Percentiles rank a stretch among this genome's conserved stretches.
phyloP scores from a whole-genome alignment of 257 asterid species.

The Schizonepeta tenuifolia region DNA sequence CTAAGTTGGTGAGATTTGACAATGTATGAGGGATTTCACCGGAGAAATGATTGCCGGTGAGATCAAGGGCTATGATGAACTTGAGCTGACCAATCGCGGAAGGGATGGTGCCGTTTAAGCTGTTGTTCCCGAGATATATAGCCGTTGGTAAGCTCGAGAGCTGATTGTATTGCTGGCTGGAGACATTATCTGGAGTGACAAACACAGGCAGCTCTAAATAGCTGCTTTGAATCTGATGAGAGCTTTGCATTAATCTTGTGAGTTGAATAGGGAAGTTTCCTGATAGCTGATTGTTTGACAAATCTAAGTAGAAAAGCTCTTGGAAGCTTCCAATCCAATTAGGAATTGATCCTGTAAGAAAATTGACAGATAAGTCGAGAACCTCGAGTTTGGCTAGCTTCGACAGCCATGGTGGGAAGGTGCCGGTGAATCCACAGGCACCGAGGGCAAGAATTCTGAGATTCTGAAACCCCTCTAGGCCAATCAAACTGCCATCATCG shows the following conservation, averaged over 20 bases:
- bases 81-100: conserved; percentile 60
- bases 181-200: conserved; percentile 69
- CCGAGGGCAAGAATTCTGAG: conserved; percentile 68
- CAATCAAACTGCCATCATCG: conserved; percentile 40
- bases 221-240: conserved; percentile 55
- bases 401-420: conserved; percentile 65
- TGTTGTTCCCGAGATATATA: conserved; percentile 61
- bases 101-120: conserved; percentile 63
- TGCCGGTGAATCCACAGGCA: conserved; percentile 66
- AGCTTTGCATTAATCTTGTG: conserved; percentile 42
- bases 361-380: conserved; percentile 65
- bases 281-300: conserved; percentile 57
- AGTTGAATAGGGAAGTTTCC: conserved; percentile 71
- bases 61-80: conserved; percentile 61
- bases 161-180: conserved; percentile 71
- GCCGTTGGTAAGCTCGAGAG: conserved; percentile 80
- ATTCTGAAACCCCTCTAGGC: conserved; percentile 50
- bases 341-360: conserved; percentile 63
- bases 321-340: conserved; percentile 63
- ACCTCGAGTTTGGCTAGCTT: conserved; percentile 60
- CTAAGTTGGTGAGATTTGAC: conserved; percentile 74
- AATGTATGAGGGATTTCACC: conserved; percentile 71
- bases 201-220: conserved; percentile 81
- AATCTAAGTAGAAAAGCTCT: conserved; percentile 78
- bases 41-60: conserved; percentile 60